Evolutionary conservation across 2,329 filamentous ascomycete genomes (phyloP).

Genomic region (Mollisia scopiformis): DNA sequence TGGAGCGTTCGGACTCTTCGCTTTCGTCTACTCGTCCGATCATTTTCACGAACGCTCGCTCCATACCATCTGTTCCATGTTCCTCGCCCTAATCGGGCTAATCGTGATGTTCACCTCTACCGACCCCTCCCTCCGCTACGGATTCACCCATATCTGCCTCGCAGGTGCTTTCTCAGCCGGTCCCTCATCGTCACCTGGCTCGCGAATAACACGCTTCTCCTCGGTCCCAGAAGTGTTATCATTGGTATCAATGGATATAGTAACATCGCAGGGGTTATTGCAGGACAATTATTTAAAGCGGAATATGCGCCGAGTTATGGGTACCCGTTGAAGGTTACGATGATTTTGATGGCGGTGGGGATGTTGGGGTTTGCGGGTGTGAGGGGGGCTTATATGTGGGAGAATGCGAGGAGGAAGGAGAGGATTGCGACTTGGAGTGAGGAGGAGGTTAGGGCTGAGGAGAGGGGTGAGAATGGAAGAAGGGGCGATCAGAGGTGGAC

Average conservation of each 20-base stretch:
- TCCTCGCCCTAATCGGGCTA: background rate
- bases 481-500: too few relatives aligned
- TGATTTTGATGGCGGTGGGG: background rate
- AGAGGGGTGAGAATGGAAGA: too few relatives aligned
- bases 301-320: background rate
- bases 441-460: too few relatives aligned
- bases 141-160: background rate
- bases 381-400: too few relatives aligned
- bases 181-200: background rate
- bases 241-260: constrained; percentile 2
- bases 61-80: background rate
- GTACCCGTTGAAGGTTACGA: background rate
- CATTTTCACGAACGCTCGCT: constrained; percentile 1
- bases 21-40: background rate
- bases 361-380: too few relatives aligned
- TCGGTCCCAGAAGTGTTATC: background rate
- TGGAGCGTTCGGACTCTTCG: background rate
- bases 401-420: too few relatives aligned
- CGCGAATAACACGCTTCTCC: background rate
- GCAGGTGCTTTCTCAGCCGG: background rate
- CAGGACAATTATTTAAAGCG: background rate
- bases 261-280: constrained; percentile 2
- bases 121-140: background rate
- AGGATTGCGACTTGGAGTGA: background rate
- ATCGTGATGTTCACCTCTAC: background rate